A percentile compares a stretch with the other conserved stretches of the same genome.
Conservation (phyloP, 495 filamentous ascomycete species). For the Rhypophila decipiens region DNA sequence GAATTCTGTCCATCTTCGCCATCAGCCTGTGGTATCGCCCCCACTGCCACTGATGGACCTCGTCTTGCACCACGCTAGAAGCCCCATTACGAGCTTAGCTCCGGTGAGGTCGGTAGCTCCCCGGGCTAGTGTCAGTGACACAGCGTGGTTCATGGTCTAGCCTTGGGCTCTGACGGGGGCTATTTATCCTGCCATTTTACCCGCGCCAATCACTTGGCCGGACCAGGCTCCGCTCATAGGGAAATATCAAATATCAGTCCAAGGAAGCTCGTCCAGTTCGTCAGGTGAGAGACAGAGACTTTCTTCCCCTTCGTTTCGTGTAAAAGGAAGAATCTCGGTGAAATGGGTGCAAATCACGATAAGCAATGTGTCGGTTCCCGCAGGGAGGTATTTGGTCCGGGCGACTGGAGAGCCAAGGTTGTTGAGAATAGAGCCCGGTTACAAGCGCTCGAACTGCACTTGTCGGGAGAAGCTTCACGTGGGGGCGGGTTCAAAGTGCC, state of each 20-base stretch:
- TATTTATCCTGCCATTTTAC: constrained; percentile 29
- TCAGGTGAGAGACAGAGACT: constrained; percentile 30
- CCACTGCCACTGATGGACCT: constrained; percentile 13
- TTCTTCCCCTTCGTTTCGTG: constrained; percentile 9
- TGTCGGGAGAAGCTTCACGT: no score
- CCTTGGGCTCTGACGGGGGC: not conserved
- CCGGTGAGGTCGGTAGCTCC: not conserved
- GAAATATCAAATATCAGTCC: constrained; percentile 1
- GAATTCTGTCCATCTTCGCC: no score
- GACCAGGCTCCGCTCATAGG: no score
- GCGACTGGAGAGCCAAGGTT: constrained; percentile 1
- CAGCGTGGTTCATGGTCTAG: no score
- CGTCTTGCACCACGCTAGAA: constrained; percentile 6
- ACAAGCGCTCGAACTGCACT: no score
- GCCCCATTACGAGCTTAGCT: constrained; percentile 12
- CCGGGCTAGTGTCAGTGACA: not conserved
- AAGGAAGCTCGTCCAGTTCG: constrained; percentile 2
- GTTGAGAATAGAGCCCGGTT: not conserved
- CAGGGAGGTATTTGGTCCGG: constrained; percentile 1
- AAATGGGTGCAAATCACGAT: not conserved
- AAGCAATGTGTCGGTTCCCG: constrained; percentile 4
- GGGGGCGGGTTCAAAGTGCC: not conserved
- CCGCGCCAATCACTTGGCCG: constrained; percentile 33
- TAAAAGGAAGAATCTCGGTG: not conserved
- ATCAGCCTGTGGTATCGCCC: not conserved